Conservation (phyloP, 495 filamentous ascomycete species). For the Neurospora sp. region DNA sequence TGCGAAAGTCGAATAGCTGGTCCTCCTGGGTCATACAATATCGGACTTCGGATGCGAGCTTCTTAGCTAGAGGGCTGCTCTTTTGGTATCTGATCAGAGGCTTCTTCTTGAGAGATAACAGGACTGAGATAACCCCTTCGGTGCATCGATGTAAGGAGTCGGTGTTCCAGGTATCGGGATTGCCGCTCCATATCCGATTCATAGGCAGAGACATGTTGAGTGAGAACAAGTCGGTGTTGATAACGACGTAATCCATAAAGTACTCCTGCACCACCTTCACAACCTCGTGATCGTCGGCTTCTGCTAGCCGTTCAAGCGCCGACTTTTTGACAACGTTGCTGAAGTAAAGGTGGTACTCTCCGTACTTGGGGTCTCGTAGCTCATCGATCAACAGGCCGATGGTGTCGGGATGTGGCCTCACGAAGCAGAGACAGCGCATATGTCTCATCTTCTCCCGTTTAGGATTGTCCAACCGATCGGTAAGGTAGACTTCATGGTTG, state of each 20-base stretch:
- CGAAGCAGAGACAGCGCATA: conserved; percentile 84
- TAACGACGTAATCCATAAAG: conserved; percentile 88
- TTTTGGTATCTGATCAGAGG: conserved; percentile 90
- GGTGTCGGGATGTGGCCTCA: conserved; percentile 81
- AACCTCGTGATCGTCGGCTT: conserved; percentile 97
- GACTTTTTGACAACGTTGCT: conserved; percentile 97
- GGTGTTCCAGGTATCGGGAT: conserved; percentile 80
- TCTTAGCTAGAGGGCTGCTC: conserved; percentile 82
- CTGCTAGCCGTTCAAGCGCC: conserved; percentile 83
- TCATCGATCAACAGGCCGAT: conserved; percentile 93
- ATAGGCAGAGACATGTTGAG: conserved; percentile 65
- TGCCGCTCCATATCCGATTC: conserved; percentile 67
- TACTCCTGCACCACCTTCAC: conserved; percentile 87
- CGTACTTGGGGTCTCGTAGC: conserved; percentile 91
- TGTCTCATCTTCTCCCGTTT: conserved; percentile 97
- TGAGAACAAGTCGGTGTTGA: conserved; percentile 90
- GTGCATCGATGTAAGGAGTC: conserved; percentile 75
- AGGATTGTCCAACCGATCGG: conserved; percentile 85
- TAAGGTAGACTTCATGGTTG: conserved; percentile 95
- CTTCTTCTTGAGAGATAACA: conserved; percentile 90
- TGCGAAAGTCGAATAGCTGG: conserved; percentile 92
- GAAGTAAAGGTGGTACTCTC: conserved; percentile 94
- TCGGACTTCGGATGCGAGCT: conserved; percentile 81
- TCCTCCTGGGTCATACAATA: conserved; percentile 94
- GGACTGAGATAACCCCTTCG: conserved; percentile 72